These are phyloP conservation scores for Neonectria punicea DNA, from an alignment of 2,329 filamentous ascomycete genomes.

Conservation along the genomic window DNA sequence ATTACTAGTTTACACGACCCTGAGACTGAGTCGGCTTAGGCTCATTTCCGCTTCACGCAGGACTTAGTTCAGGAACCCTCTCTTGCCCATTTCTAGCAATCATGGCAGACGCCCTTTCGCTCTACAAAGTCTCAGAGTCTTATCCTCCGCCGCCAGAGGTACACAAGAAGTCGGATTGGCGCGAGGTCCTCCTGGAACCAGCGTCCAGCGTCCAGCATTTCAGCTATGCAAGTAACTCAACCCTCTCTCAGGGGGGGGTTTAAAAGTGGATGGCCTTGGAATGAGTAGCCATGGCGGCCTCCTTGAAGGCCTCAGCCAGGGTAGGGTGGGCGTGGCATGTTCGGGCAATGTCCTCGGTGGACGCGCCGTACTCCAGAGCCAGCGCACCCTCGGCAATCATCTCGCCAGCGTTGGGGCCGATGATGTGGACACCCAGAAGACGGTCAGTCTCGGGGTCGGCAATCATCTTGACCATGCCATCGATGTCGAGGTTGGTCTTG, in stretches of 20 bases:
- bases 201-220: constrained; percentile 1
- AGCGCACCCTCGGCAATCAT: constrained; percentile 99
- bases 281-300: constrained; percentile 98
- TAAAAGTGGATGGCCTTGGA: constrained; percentile 97
- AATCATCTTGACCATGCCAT: constrained; percentile 97
- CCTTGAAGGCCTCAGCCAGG: constrained; percentile 97
- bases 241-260: constrained; percentile 31
- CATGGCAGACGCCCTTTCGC: constrained; percentile 28
- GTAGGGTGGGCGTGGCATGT: constrained; percentile 98
- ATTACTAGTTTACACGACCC: constrained; percentile 47
- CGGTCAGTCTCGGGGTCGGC: constrained; percentile 96
- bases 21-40: constrained; percentile 39
- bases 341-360: constrained; percentile 91
- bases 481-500: constrained; percentile 97
- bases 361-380: constrained; percentile 95
- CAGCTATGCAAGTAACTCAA: constrained; percentile 28
- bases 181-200: constrained; percentile 7
- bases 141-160: constrained; percentile 27
- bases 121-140: constrained; percentile 31
- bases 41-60: constrained; percentile 36
- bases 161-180: constrained; percentile 29
- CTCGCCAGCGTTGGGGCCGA: constrained; percentile 95
- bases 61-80: constrained; percentile 34
- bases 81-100: constrained; percentile 34
- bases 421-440: constrained; percentile 94